Evolutionary conservation across 805 yeast genomes (phyloP).

Genomic region (Cyberlindnera veronae): DNA sequence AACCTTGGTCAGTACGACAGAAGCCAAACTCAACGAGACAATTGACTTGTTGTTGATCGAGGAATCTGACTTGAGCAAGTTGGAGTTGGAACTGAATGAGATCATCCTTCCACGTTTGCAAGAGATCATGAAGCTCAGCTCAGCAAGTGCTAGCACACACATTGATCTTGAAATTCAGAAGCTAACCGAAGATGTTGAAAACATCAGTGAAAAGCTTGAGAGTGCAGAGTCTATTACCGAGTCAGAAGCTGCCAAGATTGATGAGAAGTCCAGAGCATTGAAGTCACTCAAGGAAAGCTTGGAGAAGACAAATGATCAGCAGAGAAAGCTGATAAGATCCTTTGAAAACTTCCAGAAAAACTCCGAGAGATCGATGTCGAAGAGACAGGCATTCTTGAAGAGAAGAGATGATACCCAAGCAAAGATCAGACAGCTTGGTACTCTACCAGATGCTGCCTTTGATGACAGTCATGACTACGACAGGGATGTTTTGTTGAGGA

Average conservation of each 20-base stretch:
- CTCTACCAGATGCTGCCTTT: constrained; percentile 82
- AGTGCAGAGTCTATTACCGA: constrained; percentile 27
- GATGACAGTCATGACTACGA: constrained; percentile 22
- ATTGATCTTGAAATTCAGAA: constrained; percentile 20
- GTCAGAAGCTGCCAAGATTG: constrained; percentile 23
- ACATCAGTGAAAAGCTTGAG: constrained; percentile 30
- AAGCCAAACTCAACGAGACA: constrained; percentile 38
- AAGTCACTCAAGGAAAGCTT: constrained; percentile 37
- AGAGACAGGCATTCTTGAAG: constrained; percentile 51
- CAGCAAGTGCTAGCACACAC: constrained; percentile 15
- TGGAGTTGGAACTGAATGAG: constrained; percentile 56
- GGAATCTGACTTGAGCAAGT: constrained; percentile 43
- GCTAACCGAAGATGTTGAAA: constrained; percentile 24
- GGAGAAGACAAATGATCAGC: constrained; percentile 53
- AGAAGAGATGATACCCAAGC: constrained; percentile 71
- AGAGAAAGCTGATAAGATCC: constrained; percentile 47
- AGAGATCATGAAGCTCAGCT: constrained; percentile 32
- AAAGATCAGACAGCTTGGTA: constrained; percentile 81
- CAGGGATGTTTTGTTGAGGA: constrained; percentile 51
- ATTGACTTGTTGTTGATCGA: constrained; percentile 39
- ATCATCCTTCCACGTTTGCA: constrained; percentile 51
- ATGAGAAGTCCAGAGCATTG: constrained; percentile 22
- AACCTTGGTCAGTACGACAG: constrained; percentile 35
- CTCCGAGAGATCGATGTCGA: constrained; percentile 63
- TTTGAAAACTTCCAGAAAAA: constrained; percentile 58